Evolutionary conservation across 805 yeast genomes (phyloP).

Genomic region (Yarrowia sp.): DNA sequence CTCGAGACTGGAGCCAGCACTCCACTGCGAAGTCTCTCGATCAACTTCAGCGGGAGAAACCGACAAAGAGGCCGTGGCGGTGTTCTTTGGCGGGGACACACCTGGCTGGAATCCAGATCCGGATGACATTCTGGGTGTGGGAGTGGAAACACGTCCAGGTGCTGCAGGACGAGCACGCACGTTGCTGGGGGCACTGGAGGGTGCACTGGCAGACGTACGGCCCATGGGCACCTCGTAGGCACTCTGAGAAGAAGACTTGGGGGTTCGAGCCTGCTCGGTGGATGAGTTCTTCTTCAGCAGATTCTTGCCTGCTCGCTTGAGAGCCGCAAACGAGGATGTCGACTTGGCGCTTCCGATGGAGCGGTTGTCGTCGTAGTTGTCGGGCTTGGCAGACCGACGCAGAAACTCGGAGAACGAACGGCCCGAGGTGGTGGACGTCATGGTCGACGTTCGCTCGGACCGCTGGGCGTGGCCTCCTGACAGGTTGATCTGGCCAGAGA

Average conservation of each 20-base stretch:
- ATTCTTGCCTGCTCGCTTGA: constrained; percentile 11
- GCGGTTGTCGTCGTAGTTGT: constrained; percentile 1
- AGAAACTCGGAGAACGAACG: constrained; percentile 9
- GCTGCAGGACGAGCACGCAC: not conserved
- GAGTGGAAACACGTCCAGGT: not conserved
- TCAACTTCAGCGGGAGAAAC: constrained; percentile 21
- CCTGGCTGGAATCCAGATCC: not conserved
- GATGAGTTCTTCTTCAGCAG: not conserved
- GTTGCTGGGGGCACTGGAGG: not conserved
- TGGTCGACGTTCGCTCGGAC: constrained; percentile 6
- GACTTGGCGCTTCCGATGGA: not conserved
- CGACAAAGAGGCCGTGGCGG: constrained; percentile 11
- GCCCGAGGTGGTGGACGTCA: constrained; percentile 9
- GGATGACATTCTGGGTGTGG: not conserved
- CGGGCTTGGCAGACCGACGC: constrained; percentile 15
- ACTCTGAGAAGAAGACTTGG: not conserved
- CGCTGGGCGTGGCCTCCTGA: not conserved
- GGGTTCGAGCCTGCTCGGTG: constrained; percentile 1
- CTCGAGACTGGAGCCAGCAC: not conserved
- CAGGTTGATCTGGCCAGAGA: not conserved
- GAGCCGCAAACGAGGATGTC: constrained; percentile 9
- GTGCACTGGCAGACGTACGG: not conserved
- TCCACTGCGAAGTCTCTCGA: not conserved
- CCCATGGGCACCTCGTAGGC: not conserved
- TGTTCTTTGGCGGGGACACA: constrained; percentile 11